Conservation (phyloP, 768 basidiomycete species). For the Mycena alexandri region DNA sequence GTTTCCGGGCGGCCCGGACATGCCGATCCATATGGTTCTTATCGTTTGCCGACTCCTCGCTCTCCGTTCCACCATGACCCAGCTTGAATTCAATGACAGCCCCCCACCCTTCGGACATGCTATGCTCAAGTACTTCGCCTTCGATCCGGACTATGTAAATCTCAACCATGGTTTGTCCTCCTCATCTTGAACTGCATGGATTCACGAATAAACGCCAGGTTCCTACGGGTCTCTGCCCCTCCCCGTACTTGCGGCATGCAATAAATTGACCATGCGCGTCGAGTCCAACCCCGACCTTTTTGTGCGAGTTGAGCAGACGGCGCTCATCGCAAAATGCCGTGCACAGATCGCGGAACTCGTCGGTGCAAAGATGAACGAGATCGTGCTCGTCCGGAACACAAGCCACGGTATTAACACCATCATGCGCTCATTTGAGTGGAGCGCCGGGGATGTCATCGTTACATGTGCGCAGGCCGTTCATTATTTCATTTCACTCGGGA, state of each 20-base stretch:
- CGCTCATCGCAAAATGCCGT: slow-evolving; percentile 50
- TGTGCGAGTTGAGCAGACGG: slow-evolving; percentile 52
- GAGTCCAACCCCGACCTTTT: slow-evolving; percentile 73
- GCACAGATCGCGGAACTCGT: slow-evolving; percentile 56
- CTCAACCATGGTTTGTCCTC: slow-evolving; percentile 68
- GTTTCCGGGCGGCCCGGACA: too few species aligned
- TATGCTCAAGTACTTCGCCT: slow-evolving; percentile 64
- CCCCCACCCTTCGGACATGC: slow-evolving; percentile 64
- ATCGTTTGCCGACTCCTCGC: neutral
- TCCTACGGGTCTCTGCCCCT: slow-evolving; percentile 70
- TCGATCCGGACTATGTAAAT: slow-evolving; percentile 72
- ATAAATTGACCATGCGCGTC: slow-evolving; percentile 53
- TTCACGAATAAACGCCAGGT: slow-evolving; percentile 52
- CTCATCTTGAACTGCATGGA: slow-evolving; percentile 18
- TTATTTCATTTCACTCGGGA: neutral
- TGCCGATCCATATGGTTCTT: too few species aligned
- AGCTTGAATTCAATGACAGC: slow-evolving; percentile 3
- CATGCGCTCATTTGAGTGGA: slow-evolving; percentile 76
- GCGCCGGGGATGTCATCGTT: slow-evolving; percentile 74
- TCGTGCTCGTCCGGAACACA: slow-evolving; percentile 73
- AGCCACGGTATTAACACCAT: slow-evolving; percentile 77
- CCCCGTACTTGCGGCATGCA: slow-evolving; percentile 62
- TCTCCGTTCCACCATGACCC: slow-evolving; percentile 16
- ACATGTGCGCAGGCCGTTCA: slow-evolving; percentile 56
- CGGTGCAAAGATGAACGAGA: slow-evolving; percentile 64